Evolutionary conservation across 345 rosid species (phyloP).

Genomic region (Citrus trifoliata): DNA sequence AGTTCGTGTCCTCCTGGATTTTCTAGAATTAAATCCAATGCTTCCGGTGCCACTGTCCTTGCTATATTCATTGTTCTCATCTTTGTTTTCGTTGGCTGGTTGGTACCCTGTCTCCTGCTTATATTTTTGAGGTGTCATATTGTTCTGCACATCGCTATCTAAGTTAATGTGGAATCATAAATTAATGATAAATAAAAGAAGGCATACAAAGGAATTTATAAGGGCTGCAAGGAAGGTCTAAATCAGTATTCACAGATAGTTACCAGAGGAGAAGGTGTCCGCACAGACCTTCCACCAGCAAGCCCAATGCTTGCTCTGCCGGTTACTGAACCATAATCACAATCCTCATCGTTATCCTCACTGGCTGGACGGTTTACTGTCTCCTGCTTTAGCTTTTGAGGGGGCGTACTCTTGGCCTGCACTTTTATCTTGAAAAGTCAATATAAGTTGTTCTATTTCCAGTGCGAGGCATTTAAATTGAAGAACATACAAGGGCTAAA

Average conservation of each 20-base stretch:
- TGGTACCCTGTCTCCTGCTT: conserved; percentile 11
- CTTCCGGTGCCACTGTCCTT: conserved; percentile 24
- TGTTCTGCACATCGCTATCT: conserved; percentile 21
- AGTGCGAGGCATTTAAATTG: too few relatives aligned
- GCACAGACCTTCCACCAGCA: too few relatives aligned
- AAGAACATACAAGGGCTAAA: too few relatives aligned
- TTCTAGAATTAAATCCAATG: conserved; percentile 40
- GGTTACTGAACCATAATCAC: conserved; percentile 1
- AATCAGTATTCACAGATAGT: too few relatives aligned
- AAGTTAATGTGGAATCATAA: background rate
- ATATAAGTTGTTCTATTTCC: too few relatives aligned
- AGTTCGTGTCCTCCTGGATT: conserved; percentile 4
- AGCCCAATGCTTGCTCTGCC: too few relatives aligned
- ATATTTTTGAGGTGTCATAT: conserved; percentile 25
- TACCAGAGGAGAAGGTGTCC: too few relatives aligned
- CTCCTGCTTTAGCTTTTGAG: background rate
- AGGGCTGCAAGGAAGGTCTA: too few relatives aligned
- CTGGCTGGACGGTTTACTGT: conserved; percentile 18
- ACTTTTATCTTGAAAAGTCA: too few relatives aligned
- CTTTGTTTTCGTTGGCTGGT: conserved; percentile 23
- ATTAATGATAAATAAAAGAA: background rate
- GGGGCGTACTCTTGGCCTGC: too few relatives aligned
- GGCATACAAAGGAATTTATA: background rate
- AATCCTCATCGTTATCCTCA: conserved; percentile 40
- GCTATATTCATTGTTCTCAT: conserved; percentile 27